Conservation (phyloP, 305 asterid genomes). For the Rubia tinctorum region DNA sequence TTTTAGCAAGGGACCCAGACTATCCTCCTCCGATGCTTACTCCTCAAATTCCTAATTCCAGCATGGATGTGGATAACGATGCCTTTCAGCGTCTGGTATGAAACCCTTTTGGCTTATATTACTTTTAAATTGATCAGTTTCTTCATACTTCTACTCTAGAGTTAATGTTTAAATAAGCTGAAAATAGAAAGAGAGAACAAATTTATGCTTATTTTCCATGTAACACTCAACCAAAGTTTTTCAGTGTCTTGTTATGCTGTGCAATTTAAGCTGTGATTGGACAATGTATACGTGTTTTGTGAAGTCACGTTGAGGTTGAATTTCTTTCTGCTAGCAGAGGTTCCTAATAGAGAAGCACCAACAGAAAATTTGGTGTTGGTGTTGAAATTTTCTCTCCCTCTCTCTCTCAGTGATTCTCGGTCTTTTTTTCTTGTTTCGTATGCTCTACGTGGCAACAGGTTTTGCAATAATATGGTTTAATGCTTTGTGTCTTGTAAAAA, state of each 20-base stretch:
- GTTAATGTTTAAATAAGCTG: neutral
- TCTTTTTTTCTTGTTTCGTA: neutral
- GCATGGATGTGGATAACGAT: constrained; percentile 90
- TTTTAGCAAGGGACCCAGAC: constrained; percentile 63
- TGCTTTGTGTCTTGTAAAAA: neutral
- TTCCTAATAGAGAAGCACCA: neutral
- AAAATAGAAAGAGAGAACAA: neutral
- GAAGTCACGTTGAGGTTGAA: neutral
- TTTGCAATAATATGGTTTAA: neutral
- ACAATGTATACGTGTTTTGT: neutral
- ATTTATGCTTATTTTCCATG: neutral
- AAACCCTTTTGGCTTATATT: constrained; percentile 3
- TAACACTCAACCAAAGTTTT: neutral
- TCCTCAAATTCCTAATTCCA: constrained; percentile 58
- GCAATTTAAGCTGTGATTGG: neutral
- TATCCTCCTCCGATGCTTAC: constrained; percentile 39
- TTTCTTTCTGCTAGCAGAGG: neutral
- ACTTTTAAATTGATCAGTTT: neutral
- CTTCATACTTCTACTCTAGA: neutral
- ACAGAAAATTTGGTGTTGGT: neutral
- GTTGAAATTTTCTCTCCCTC: neutral
- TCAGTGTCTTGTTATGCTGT: neutral
- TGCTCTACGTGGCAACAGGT: neutral
- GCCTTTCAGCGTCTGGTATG: constrained; percentile 78
- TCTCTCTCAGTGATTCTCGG: neutral